These are phyloP conservation scores for Trichoderma cornu-damae DNA, from an alignment of 2,329 filamentous ascomycete genomes.

Conservation along the genomic window DNA sequence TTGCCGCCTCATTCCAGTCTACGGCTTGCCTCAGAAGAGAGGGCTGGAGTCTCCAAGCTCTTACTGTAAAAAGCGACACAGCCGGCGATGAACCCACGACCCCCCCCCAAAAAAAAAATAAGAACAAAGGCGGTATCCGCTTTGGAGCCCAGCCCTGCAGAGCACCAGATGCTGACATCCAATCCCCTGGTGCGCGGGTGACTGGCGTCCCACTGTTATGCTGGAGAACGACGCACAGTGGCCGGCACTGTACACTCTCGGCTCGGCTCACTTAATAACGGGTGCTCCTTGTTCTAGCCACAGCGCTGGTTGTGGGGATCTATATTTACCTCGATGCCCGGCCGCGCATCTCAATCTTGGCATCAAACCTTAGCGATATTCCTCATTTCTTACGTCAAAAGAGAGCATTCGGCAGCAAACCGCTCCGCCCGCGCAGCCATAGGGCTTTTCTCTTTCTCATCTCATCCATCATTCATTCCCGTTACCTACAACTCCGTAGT, in stretches of 20 bases:
- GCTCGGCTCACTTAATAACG: not conserved
- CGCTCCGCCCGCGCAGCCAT: slow-evolving; percentile 6
- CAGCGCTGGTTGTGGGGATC: not conserved
- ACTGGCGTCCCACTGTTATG: slow-evolving; percentile 16
- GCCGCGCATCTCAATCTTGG: not conserved
- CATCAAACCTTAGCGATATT: slow-evolving; percentile 2
- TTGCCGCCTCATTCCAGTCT: slow-evolving; percentile 1
- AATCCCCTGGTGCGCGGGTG: slow-evolving; percentile 18
- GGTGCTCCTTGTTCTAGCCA: slow-evolving; percentile 12
- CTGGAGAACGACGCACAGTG: not conserved
- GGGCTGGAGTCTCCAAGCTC: not conserved
- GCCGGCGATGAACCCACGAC: not conserved
- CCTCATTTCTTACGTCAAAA: not conserved
- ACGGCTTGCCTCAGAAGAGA: not conserved
- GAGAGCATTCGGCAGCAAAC: not conserved
- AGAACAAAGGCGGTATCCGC: slow-evolving; percentile 14
- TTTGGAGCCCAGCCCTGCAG: slow-evolving; percentile 16
- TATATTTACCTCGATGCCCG: not conserved
- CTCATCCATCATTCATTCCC: no score
- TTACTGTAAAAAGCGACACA: not conserved
- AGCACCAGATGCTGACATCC: slow-evolving; percentile 16
- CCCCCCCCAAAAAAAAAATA: not conserved
- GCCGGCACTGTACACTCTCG: not conserved
- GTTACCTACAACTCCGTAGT: no score
- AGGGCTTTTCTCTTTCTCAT: slow-evolving; percentile 11